Evolutionary conservation across 2,329 filamentous ascomycete species (phyloP), one percentile per base, ranked within the genome.

Genomic region (Fusarium armeniacum): DNA sequence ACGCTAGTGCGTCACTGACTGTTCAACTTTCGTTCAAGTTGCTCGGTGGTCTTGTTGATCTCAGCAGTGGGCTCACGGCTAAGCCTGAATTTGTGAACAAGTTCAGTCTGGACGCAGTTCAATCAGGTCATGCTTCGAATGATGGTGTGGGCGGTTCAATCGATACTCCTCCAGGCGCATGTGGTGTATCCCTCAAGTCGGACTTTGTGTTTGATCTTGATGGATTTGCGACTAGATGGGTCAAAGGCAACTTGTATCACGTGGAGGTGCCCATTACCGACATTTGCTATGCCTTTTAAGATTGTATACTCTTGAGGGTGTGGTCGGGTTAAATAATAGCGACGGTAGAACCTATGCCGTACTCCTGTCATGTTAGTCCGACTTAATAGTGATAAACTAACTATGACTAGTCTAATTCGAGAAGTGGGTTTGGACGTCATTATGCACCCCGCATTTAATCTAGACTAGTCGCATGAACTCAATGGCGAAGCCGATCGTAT

Each of bases 221-320:
- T 9, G 60, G 60, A 1, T 63, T 63, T 18, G 60, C 60, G 16
- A 63, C 60, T 5, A 62, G 46, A 33, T 63, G 60, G 60, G 53
- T 24, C 6, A 63, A 54, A n/a, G 58, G 58, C 4, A 63, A 63
- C 16, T n/a, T 63, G 1, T 63, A 56, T 6, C 58, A 62, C 24
- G 58, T 62, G 2, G 49, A 63, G 30, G 41, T 63, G 2, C 60
- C 60, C 0, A 63, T 63, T 4, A 43, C 58, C 3, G 60, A 63
- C 24, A 4, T 57, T 11, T 63, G 60, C 7, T 63, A 63, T n/a
- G 52, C 45, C 2, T 57, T 63, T 15, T 36, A 20, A 24, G 20
- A 24, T 18, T 24, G 16, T 5, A 3, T 28, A 16, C 3, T 15
- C 15, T 9, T 11, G 8, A 2, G 10, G 12, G 16, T 10, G 10